phyloP scores from a whole-genome alignment of 2,329 filamentous ascomycete genomes.

The Periglandula ipomoeae region DNA sequence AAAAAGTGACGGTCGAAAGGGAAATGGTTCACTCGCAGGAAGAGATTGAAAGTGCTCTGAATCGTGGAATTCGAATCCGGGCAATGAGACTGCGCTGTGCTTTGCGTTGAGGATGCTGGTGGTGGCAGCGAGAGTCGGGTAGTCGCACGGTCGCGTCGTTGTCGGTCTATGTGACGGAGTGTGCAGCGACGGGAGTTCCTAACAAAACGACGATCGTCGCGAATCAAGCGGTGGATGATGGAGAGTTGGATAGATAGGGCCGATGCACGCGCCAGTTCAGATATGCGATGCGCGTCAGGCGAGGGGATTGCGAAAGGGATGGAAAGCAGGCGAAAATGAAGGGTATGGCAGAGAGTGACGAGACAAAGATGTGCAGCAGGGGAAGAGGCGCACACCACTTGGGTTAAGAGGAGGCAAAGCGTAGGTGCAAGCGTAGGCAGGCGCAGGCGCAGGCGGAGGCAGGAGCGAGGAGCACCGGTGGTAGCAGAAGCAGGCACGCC shows the following conservation, averaged over 20 bases:
- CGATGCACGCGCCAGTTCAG: not conserved
- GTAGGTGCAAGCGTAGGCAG: conserved; percentile 10
- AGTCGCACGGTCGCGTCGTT: conserved; percentile 1
- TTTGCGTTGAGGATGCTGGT: not conserved
- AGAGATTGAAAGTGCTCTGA: not conserved
- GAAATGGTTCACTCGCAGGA: no score
- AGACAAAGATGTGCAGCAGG: conserved; percentile 5
- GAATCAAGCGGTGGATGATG: not conserved
- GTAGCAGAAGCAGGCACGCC: not conserved
- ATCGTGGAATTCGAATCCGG: not conserved
- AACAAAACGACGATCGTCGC: not conserved
- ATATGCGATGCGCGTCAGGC: conserved; percentile 1
- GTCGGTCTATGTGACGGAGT: not conserved
- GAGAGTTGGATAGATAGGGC: no score
- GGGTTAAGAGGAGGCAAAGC: conserved; percentile 7
- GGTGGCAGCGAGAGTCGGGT: not conserved
- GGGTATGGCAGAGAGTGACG: not conserved
- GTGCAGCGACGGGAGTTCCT: not conserved
- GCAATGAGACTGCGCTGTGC: not conserved
- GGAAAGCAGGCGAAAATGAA: not conserved
- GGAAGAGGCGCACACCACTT: conserved; percentile 5
- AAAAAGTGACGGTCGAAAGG: not conserved
- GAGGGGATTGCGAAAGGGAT: conserved; percentile 1
- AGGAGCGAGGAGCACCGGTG: conserved; percentile 3
- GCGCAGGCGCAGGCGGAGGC: conserved; percentile 9